A percentile compares a stretch with the other conserved stretches of the same genome.
Conservation (phyloP, 75 land plant genomes). For the Cryptomeria japonica region DNA sequence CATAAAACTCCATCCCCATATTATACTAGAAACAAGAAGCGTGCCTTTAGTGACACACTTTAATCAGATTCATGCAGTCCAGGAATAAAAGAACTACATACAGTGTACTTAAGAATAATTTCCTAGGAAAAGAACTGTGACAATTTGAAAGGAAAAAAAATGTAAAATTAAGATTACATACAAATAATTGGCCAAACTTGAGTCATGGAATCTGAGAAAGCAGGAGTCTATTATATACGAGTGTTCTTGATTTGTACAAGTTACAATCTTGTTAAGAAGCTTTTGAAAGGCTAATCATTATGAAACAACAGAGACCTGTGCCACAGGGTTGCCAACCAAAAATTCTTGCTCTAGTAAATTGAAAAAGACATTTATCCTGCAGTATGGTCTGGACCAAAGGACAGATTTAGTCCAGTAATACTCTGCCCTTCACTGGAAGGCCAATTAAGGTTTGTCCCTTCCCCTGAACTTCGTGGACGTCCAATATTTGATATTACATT, state of each 20-base stretch:
- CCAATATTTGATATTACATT: slow-evolving; percentile 7
- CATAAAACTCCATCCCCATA: background rate
- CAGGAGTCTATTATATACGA: background rate
- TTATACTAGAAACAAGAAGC: background rate
- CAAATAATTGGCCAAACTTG: background rate
- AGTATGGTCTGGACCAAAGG: slow-evolving; percentile 10
- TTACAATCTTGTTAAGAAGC: background rate
- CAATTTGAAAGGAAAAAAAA: background rate
- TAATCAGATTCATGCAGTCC: background rate
- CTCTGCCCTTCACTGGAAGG: slow-evolving; percentile 9
- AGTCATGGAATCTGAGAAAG: background rate
- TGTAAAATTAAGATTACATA: background rate
- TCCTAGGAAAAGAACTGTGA: background rate
- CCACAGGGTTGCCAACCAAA: background rate
- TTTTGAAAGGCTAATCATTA: background rate
- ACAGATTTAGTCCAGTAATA: slow-evolving; percentile 8
- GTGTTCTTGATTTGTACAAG: background rate
- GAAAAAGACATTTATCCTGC: background rate
- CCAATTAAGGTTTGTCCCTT: slow-evolving; percentile 9
- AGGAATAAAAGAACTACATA: background rate
- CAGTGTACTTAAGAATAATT: background rate
- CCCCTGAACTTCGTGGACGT: background rate
- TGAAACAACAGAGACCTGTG: background rate
- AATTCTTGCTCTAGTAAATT: slow-evolving; percentile 1
- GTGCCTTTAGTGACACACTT: background rate